A percentile compares a stretch with the other conserved stretches of the same genome.
phyloP scores from a whole-genome alignment of 2,329 filamentous ascomycete species.

The Pseudophaeomoniella oleicola region DNA sequence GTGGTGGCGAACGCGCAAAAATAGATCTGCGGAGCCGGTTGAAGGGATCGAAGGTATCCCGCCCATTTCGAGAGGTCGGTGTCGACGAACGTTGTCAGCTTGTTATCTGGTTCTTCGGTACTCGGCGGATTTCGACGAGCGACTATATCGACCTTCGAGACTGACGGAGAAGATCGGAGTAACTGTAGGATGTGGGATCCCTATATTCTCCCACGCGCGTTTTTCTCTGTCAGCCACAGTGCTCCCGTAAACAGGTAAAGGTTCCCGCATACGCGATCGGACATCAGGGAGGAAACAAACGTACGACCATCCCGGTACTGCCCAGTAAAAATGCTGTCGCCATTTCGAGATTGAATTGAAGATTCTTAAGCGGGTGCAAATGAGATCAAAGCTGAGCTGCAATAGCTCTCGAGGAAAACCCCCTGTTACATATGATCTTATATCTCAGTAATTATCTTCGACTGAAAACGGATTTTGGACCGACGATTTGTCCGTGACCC shows the following conservation, averaged over 20 bases:
- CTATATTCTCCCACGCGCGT: constrained; percentile 25
- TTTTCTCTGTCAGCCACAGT: constrained; percentile 1
- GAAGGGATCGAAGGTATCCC: constrained; percentile 38
- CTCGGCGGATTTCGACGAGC: constrained; percentile 26
- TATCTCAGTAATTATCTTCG: too few relatives aligned
- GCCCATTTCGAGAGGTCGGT: constrained; percentile 58
- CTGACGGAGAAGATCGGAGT: constrained; percentile 23
- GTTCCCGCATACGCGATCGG: constrained; percentile 20
- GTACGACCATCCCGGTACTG: constrained; percentile 34
- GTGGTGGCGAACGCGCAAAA: constrained; percentile 75
- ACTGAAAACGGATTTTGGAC: too few relatives aligned
- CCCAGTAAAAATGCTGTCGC: constrained; percentile 30
- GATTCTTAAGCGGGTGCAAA: too few relatives aligned
- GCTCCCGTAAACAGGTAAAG: not conserved
- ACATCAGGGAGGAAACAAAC: too few relatives aligned
- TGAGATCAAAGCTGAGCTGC: too few relatives aligned
- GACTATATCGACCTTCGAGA: constrained; percentile 28
- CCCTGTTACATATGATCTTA: too few relatives aligned
- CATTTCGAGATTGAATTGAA: too few relatives aligned
- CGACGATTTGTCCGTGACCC: too few relatives aligned
- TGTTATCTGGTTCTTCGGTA: constrained; percentile 31
- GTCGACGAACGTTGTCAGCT: constrained; percentile 40
- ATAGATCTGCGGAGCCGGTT: constrained; percentile 47
- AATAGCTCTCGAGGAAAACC: too few relatives aligned
- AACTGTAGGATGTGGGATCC: constrained; percentile 60